A percentile compares a stretch with the other conserved stretches of the same genome.
Evolutionary conservation across 2,329 filamentous ascomycete species (phyloP).

Genomic region (Bipolaris zeicola): DNA sequence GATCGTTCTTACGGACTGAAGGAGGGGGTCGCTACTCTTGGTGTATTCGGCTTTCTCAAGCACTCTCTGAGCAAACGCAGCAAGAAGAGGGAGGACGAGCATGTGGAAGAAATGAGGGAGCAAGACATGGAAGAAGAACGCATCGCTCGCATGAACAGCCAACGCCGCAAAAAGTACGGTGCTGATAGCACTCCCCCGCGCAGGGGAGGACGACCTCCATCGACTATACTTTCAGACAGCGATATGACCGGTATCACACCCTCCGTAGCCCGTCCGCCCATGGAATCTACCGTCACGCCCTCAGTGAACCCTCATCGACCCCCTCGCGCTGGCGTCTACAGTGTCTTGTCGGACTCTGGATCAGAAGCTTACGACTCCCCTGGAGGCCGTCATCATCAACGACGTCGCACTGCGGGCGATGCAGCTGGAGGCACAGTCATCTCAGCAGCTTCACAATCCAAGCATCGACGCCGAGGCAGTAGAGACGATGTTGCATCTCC

Average conservation of each 20-base stretch:
- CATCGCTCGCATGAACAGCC: constrained; percentile 59
- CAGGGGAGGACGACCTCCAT: constrained; percentile 37
- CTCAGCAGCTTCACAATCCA: constrained; percentile 38
- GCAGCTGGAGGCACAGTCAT: constrained; percentile 37
- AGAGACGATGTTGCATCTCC: constrained; percentile 57
- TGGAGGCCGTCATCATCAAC: constrained; percentile 43
- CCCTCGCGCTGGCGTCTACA: constrained; percentile 41
- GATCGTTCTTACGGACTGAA: constrained; percentile 47
- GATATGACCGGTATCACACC: constrained; percentile 53
- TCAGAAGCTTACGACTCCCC: constrained; percentile 48
- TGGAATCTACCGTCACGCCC: constrained; percentile 33
- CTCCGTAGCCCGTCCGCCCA: constrained; percentile 47
- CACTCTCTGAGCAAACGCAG: constrained; percentile 57
- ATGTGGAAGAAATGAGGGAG: constrained; percentile 60
- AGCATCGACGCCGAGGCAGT: constrained; percentile 37
- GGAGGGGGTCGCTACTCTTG: constrained; percentile 56
- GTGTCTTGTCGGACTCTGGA: constrained; percentile 51
- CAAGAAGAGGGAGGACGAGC: constrained; percentile 65
- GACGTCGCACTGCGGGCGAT: constrained; percentile 36
- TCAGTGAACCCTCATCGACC: constrained; percentile 43
- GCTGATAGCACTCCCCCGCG: constrained; percentile 63
- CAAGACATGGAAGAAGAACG: constrained; percentile 60
- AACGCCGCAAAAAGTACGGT: constrained; percentile 66
- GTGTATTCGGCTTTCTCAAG: constrained; percentile 48
- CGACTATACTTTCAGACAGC: constrained; percentile 53